Conservation (phyloP, 371 early-diverging fungal genomes). For the Mortierella sp. region DNA sequence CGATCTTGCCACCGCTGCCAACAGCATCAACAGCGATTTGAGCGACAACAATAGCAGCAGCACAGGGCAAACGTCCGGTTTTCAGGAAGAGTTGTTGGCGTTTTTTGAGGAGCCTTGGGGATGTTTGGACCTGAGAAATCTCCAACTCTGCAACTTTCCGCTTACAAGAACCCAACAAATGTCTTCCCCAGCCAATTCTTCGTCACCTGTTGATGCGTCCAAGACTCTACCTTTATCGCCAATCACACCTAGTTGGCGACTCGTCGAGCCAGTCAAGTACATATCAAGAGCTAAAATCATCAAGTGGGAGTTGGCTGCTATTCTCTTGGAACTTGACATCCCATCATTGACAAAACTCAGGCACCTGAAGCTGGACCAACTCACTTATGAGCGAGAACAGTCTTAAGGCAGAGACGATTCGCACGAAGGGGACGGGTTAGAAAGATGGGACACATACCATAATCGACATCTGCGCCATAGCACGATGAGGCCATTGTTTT, state of each 20-base stretch:
- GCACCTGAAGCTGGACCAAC: constrained; percentile 6
- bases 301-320: no score
- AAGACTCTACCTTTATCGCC: neutral
- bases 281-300: no score
- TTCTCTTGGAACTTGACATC: no score
- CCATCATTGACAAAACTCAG: constrained; percentile 9
- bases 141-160: constrained; percentile 8
- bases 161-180: neutral
- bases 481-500: no score
- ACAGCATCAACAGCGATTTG: neutral
- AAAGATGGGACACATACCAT: no score
- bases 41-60: no score
- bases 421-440: no score
- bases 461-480: no score
- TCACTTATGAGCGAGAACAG: constrained; percentile 6
- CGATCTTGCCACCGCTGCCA: neutral
- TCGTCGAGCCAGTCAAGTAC: neutral
- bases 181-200: neutral
- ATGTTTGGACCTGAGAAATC: constrained; percentile 4
- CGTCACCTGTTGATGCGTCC: constrained; percentile 2
- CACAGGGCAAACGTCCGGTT: neutral
- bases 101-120: constrained; percentile 32
- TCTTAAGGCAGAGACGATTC: no score
- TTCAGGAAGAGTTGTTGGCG: constrained; percentile 19
- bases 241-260: neutral